Percentiles rank a stretch among this genome's conserved stretches.
phyloP scores from a whole-genome alignment of 2,329 filamentous ascomycete species.

The Botryosphaeria dothidea region DNA sequence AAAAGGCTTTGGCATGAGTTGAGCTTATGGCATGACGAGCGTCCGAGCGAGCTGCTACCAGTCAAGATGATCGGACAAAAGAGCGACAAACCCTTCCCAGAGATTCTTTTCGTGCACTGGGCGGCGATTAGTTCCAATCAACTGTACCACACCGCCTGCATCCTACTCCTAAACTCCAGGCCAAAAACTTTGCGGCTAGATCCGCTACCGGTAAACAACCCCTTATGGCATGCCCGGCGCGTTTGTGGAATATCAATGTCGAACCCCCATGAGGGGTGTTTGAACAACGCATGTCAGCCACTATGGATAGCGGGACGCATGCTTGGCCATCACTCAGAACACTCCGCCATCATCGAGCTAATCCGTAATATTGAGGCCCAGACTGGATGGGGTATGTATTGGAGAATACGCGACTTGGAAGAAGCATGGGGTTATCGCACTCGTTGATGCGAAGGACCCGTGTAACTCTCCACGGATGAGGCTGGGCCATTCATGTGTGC shows the following conservation, averaged over 20 bases:
- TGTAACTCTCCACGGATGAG: neutral
- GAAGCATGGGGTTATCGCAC: constrained; percentile 32
- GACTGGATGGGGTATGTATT: constrained; percentile 56
- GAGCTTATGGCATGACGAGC: constrained; percentile 49
- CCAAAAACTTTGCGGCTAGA: constrained; percentile 28
- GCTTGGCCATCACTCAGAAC: constrained; percentile 52
- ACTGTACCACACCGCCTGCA: constrained; percentile 58
- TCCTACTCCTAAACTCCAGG: constrained; percentile 51
- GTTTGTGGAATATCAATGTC: constrained; percentile 59
- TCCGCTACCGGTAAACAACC: constrained; percentile 40
- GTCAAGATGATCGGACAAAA: constrained; percentile 43
- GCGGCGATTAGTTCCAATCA: constrained; percentile 60
- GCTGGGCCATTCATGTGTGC: constrained; percentile 22
- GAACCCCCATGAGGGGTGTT: constrained; percentile 57
- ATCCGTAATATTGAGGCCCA: constrained; percentile 53
- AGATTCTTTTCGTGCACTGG: constrained; percentile 55
- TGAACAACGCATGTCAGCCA: constrained; percentile 61
- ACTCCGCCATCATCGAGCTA: constrained; percentile 41
- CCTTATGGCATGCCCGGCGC: constrained; percentile 57
- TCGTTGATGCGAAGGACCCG: neutral
- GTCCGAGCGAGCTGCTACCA: constrained; percentile 51
- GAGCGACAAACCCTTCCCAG: constrained; percentile 48
- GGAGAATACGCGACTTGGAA: constrained; percentile 56
- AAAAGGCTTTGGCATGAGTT: constrained; percentile 52
- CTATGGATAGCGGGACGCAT: constrained; percentile 58